Evolutionary conservation across 2,329 filamentous ascomycete genomes (phyloP).

Genomic region (Chaetomiaceae sp.): DNA sequence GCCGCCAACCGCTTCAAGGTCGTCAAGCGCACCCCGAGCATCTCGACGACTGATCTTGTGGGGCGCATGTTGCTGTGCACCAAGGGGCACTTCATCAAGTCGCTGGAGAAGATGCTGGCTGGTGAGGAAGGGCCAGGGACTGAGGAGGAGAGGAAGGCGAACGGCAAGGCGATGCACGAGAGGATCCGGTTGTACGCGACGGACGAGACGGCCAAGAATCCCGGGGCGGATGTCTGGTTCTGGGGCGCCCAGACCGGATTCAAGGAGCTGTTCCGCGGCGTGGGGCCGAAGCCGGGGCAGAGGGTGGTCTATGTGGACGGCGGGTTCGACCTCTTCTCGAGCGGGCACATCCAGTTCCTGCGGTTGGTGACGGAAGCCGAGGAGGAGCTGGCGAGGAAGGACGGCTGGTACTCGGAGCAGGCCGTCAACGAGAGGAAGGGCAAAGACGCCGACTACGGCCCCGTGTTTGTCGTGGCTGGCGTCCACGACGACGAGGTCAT

Average conservation of each 20-base stretch:
- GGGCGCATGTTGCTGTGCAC: slow-evolving; percentile 96
- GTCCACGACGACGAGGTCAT: slow-evolving; percentile 94
- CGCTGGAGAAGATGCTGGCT: slow-evolving; percentile 62
- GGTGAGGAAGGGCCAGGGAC: slow-evolving; percentile 71
- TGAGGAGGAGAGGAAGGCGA: slow-evolving; percentile 57
- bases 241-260: slow-evolving; percentile 63
- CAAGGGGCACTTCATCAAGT: slow-evolving; percentile 87
- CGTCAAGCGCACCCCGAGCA: slow-evolving; percentile 91
- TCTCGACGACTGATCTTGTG: slow-evolving; percentile 96
- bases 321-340: slow-evolving; percentile 94
- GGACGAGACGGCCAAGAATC: slow-evolving; percentile 72
- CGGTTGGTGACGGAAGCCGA: slow-evolving; percentile 71
- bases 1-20: slow-evolving; percentile 91
- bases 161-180: slow-evolving; percentile 66
- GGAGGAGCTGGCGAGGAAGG: slow-evolving; percentile 59
- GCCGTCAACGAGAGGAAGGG: slow-evolving; percentile 59
- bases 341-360: slow-evolving; percentile 94
- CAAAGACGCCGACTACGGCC: slow-evolving; percentile 70
- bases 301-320: slow-evolving; percentile 92
- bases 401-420: slow-evolving; percentile 71
- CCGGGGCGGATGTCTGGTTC: slow-evolving; percentile 80
- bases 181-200: slow-evolving; percentile 83
- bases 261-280: slow-evolving; percentile 63
- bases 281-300: slow-evolving; percentile 70
- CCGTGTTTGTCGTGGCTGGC: slow-evolving; percentile 84